These are phyloP conservation scores for Tetracentron sinense DNA, from an alignment of 164 flowering plant species.

Conservation along the genomic window DNA sequence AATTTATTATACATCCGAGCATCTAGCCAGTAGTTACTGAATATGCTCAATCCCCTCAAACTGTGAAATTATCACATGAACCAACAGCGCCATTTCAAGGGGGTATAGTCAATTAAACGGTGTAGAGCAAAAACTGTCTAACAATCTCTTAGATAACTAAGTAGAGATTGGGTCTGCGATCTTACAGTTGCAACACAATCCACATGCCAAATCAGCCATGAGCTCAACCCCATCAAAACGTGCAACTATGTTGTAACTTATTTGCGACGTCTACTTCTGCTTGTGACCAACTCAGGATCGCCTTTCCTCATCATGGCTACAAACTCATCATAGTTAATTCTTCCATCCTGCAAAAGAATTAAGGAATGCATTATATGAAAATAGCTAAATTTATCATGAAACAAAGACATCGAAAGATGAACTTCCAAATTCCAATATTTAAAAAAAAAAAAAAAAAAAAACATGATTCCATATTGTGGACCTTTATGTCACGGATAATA, in stretches of 20 bases:
- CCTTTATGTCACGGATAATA: too few species aligned
- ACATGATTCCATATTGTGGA: too few species aligned
- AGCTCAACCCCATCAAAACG: not conserved
- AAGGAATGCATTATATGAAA: not conserved
- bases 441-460: too few species aligned
- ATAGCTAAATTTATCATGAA: not conserved
- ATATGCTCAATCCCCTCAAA: too few species aligned
- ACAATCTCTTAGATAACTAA: not conserved
- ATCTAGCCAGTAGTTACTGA: too few species aligned
- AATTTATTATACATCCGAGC: too few species aligned
- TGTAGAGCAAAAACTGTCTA: not conserved
- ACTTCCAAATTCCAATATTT: not conserved
- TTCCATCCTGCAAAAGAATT: constrained; percentile 85
- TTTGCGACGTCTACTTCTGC: constrained; percentile 55
- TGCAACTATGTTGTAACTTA: constrained; percentile 16
- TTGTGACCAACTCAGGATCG: constrained; percentile 53
- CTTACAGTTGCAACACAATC: not conserved
- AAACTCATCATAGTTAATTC: constrained; percentile 86
- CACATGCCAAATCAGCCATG: not conserved
- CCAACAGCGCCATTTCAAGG: too few species aligned
- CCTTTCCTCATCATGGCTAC: constrained; percentile 96
- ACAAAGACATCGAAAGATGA: not conserved
- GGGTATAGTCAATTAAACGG: not conserved
- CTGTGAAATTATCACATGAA: too few species aligned
- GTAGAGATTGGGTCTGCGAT: not conserved